Evolutionary conservation across 345 rosid genomes (phyloP).

Genomic region (Chamaenerion angustifolium): DNA sequence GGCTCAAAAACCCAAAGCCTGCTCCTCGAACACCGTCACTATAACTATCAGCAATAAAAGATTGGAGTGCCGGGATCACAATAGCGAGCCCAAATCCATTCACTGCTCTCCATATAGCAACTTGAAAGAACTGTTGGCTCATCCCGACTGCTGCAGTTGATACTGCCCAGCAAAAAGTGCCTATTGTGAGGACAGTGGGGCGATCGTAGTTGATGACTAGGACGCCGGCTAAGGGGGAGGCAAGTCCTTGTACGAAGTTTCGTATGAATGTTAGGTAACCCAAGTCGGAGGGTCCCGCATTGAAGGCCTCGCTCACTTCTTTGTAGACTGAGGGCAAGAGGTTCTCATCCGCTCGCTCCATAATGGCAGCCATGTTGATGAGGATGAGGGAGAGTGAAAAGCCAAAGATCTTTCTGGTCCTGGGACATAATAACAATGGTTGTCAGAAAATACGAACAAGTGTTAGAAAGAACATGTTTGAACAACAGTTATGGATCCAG

Average conservation of each 20-base stretch:
- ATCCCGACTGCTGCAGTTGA: constrained; percentile 93
- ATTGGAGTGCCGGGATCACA: constrained; percentile 94
- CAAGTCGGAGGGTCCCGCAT: constrained; percentile 82
- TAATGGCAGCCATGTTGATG: constrained; percentile 83
- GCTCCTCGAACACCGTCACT: constrained; percentile 71
- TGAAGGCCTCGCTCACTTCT: constrained; percentile 97
- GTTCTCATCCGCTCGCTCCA: constrained; percentile 97
- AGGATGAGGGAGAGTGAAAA: constrained; percentile 71
- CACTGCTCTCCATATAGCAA: constrained; percentile 86
- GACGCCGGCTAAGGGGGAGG: constrained; percentile 87
- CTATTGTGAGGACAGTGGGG: constrained; percentile 80
- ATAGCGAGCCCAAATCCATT: constrained; percentile 94
- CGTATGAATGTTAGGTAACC: constrained; percentile 93
- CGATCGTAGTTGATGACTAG: constrained; percentile 71
- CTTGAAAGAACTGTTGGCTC: constrained; percentile 60
- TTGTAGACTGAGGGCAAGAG: constrained; percentile 86
- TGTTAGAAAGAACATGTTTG: not conserved
- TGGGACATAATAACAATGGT: constrained; percentile 18
- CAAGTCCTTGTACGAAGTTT: constrained; percentile 81
- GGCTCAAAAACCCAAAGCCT: constrained; percentile 74
- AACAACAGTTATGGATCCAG: not conserved
- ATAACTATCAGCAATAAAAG: constrained; percentile 93
- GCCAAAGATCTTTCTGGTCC: constrained; percentile 67
- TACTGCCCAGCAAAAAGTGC: constrained; percentile 85
- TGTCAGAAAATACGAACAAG: not conserved